Evolutionary conservation across 1,284 basidiomycete species (phyloP).

Genomic region (Ganoderma multipileum): DNA sequence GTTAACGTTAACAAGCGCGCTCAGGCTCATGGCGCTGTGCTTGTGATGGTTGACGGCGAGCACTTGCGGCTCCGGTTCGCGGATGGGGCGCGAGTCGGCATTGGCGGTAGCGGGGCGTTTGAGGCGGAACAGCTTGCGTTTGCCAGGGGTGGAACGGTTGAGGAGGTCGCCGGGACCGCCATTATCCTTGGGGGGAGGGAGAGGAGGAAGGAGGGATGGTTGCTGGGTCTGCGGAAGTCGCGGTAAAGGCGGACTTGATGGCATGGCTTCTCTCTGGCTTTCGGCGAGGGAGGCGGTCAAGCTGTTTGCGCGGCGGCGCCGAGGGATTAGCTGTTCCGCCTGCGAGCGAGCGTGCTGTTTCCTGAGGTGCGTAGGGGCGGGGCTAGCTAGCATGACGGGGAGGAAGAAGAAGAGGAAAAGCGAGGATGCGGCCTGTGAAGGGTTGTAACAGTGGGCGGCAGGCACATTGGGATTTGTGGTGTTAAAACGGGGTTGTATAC

Average conservation of each 20-base stretch:
- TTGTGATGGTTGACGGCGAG: background rate
- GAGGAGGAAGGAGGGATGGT: conserved; percentile 8
- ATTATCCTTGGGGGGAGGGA: conserved; percentile 14
- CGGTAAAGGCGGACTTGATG: conserved; percentile 3
- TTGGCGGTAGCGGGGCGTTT: conserved; percentile 35
- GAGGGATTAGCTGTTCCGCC: conserved; percentile 17
- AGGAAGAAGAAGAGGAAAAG: conserved; percentile 14
- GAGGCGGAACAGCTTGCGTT: conserved; percentile 33
- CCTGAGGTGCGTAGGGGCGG: conserved; percentile 3
- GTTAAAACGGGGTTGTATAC: conserved; percentile 17
- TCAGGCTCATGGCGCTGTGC: conserved; percentile 16
- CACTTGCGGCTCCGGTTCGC: conserved; percentile 10
- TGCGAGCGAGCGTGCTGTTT: conserved; percentile 18
- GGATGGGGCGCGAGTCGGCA: conserved; percentile 8
- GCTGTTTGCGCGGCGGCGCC: conserved; percentile 28
- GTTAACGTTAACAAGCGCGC: conserved; percentile 6
- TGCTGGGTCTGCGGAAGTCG: conserved; percentile 11
- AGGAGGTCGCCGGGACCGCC: conserved; percentile 7
- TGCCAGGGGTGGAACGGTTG: conserved; percentile 20
- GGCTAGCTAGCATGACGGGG: conserved; percentile 26
- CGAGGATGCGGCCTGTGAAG: background rate
- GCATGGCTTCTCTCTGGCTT: conserved; percentile 7
- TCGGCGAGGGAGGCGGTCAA: conserved; percentile 11
- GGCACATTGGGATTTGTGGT: conserved; percentile 20
- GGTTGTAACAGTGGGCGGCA: conserved; percentile 6